Evolutionary conservation across 768 basidiomycete genomes (phyloP), one percentile per base, ranked within the genome.

Genomic region (Goffeauzyma gilvescens): DNA sequence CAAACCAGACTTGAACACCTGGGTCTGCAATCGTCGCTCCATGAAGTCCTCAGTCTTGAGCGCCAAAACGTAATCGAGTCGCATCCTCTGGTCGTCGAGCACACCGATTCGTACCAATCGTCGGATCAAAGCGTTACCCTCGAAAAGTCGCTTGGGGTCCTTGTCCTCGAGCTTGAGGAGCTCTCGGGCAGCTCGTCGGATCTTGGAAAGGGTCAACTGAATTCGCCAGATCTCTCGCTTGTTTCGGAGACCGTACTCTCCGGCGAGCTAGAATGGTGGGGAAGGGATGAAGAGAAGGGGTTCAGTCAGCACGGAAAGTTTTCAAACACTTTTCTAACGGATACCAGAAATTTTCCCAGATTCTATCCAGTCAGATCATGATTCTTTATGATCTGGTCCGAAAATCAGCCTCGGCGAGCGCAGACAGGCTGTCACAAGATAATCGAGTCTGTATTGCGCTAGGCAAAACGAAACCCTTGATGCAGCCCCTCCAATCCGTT

Each of bases 191-290:
- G 93, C 93, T 79, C 93, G 87, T 73, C 93, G 90, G 65, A 98
- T 98, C 75, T 98, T 95, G 61, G 93, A 98, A 42, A 98, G 79
- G 66, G 78, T 78, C 62, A 98, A 79, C 66, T 85, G 78, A 67
- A 98, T 96, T 63, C 93, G 84, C 93, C 90, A 98, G 72, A 96
- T 93, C 72, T 98, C 93, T 66, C 90, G 82, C 75, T 98, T 98
- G 82, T 95, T 96, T 68, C 89, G 83, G 65, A 96, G 84, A 67
- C 93, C 93, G 73, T 89, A 96, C 71, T 98, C 93, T 69, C 93
- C 90, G 41, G 89, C 90, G 68, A 96, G 89, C 90, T 93, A 57
- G 15, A 43, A 20, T 18, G 18, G 18, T 4, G 34, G 10, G 12
- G 17, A 38, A 38, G 25, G 42, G 23, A 27, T 21, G 21, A 37